Base-by-base conservation (phyloP, 108 stramenopile species). In the Parietichytrium sp. region DNA sequence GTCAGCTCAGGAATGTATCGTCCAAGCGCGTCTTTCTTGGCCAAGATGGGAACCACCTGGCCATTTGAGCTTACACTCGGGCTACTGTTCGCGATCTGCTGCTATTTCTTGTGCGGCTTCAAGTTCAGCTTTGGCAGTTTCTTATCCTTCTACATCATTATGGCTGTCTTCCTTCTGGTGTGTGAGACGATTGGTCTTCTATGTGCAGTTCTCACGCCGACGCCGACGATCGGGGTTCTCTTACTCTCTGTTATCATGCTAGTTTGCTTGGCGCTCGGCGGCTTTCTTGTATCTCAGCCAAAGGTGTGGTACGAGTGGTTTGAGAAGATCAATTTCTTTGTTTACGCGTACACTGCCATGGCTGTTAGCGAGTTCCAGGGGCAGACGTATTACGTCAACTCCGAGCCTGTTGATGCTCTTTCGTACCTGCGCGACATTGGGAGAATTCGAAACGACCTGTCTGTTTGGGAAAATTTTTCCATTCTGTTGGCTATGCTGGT, bases 301-400 rank as follows among this genome's bases (percentile, higher is more conserved):
- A 29, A 36, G 33, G 36, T 16, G 31, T 27, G 26, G 52, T 51
- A 93, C 91, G 13, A 51, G 94, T 47, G 95, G 94, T 87, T 87
- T 93, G 31, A 89, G 93, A 38, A 86, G 88, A 10, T 83, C 80
- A 48, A 83, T 88, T 54, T 84, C 93, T 27, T 25, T 31, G 31
- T 94, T 93, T 84, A 86, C 87, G 54, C 93, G 92, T 30, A 90
- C 92, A 25, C 49, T 83, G 61, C 61, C 6, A n/a, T 45, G 13
- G 42, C 61, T 45, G 1, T 72, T 1, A 72, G 45, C 61, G 61
- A 72, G 42, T 72, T 16, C 61, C 16, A 27, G 10, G 33, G 25
- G 1, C 61, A 45, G 23, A 72, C 61, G 13, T 16, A 45, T n/a
- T 72, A 72, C 61, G 2, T 2, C 2, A 3, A 72, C 42, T 33